Evolutionary conservation across 176 grass and related monocot species (phyloP), one percentile per base, ranked within the genome.

Genomic region (Aegilops umbellulata): DNA sequence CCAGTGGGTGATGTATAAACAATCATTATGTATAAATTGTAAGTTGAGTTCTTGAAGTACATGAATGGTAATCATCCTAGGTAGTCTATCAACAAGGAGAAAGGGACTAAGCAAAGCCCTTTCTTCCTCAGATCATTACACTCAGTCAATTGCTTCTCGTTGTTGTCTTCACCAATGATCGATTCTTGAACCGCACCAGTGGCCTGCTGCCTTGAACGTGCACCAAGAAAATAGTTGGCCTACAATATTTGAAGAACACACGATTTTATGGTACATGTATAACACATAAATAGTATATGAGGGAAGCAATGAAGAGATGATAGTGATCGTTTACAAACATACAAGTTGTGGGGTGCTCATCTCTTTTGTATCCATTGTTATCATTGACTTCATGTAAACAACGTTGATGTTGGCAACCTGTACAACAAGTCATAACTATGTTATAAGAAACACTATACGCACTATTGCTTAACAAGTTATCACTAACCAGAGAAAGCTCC

Each of bases 21-120:
- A 44, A 84, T 74, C 27, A 83, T 61, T 79, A 65, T 65, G 35
- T 76, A 76, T 15, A 70, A 77, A n/a, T 63, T 68, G 8, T 20
- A 20, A 60, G 82, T 41, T 86, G 35, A 86, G 60, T 60, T 46
- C 20, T 76, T 26, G 16, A 20, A 35, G 22, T 77, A 82, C 62
- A 29, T 17, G 47, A 51, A 63, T 31, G 68, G 70, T 51, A 76
- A 84, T 95, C 82, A 95, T 39, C 79, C 74, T 4, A 92, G 60
- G 67, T 90, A 92, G 41, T 95, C 27, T 90, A 95, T 83, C 69
- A 97, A 77, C 80, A 94, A 87, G 47, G 94, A 94, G 44, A 97
- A 73, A 90, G 94, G 94, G 66, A 92, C 87, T 90, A 94, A 85
- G 69, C 94, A 97, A 81, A 92, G 86, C 36, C 90, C 92, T 70